A percentile compares a stretch with the other conserved stretches of the same genome.
These are phyloP conservation scores for Tremella yokohamensis DNA, from an alignment of 768 basidiomycete genomes.

Conservation along the genomic window DNA sequence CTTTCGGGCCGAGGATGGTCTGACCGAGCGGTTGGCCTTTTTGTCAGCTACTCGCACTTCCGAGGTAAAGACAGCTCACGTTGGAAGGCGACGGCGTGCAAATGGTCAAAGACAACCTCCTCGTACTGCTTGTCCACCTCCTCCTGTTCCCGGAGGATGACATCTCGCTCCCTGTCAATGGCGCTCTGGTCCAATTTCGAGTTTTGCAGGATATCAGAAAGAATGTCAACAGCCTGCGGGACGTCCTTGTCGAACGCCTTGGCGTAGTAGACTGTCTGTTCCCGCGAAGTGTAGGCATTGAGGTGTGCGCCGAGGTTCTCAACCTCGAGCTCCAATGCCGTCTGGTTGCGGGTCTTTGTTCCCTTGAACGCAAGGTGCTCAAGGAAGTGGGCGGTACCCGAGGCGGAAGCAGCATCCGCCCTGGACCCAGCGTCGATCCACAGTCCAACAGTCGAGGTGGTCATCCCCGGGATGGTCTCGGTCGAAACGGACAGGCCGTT, in stretches of 20 bases:
- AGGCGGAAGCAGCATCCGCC: conserved; percentile 90
- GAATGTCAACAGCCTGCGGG: conserved; percentile 84
- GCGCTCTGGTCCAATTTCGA: conserved; percentile 83
- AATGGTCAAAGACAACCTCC: conserved; percentile 97
- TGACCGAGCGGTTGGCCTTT: conserved; percentile 89
- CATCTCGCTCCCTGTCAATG: conserved; percentile 92
- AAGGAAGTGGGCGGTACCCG: conserved; percentile 96
- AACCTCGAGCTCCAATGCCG: conserved; percentile 89
- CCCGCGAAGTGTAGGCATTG: conserved; percentile 96
- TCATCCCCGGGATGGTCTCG: conserved; percentile 79
- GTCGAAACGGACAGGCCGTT: conserved; percentile 96
- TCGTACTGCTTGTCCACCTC: conserved; percentile 98
- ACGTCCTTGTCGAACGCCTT: conserved; percentile 98
- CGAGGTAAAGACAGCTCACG: conserved; percentile 57
- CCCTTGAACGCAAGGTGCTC: conserved; percentile 64
- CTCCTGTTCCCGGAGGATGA: conserved; percentile 94
- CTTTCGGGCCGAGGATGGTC: conserved; percentile 94
- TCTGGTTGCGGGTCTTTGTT: conserved; percentile 80
- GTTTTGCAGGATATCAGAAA: conserved; percentile 95
- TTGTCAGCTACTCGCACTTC: not conserved
- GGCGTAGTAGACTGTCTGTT: conserved; percentile 99
- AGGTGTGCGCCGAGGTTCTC: conserved; percentile 96
- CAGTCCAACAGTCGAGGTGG: conserved; percentile 97
- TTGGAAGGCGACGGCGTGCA: conserved; percentile 95
- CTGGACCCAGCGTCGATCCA: conserved; percentile 99